Evolutionary conservation across 805 yeast species (phyloP).

Genomic region (Candida nonsorbophila): DNA sequence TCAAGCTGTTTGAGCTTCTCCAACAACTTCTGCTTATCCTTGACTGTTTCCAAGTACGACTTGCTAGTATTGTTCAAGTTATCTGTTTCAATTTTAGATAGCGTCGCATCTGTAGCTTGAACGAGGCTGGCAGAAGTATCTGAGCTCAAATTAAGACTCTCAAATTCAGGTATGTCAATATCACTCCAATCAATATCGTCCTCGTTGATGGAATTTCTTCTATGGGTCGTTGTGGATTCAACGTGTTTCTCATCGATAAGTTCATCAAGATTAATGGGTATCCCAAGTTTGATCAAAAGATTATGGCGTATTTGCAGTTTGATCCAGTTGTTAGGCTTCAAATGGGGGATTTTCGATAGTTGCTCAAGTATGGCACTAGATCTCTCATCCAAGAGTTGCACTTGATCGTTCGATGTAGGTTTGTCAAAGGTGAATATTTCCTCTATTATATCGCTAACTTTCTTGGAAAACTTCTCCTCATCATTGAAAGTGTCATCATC

Average conservation of each 20-base stretch:
- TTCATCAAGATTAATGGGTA: slow-evolving; percentile 70
- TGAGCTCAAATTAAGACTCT: slow-evolving; percentile 20
- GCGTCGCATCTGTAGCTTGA: slow-evolving; percentile 18
- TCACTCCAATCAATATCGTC: slow-evolving; percentile 29
- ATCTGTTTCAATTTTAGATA: slow-evolving; percentile 29
- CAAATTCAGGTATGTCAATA: slow-evolving; percentile 31
- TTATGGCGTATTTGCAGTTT: slow-evolving; percentile 60
- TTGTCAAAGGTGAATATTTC: too few species aligned
- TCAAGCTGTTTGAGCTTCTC: slow-evolving; percentile 31
- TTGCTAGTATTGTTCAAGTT: slow-evolving; percentile 25
- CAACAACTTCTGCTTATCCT: slow-evolving; percentile 18
- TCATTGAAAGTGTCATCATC: too few species aligned
- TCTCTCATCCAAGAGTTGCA: slow-evolving; percentile 21
- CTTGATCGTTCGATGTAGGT: neutral
- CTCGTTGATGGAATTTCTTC: slow-evolving; percentile 20
- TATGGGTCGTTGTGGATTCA: slow-evolving; percentile 3
- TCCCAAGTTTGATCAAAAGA: slow-evolving; percentile 58
- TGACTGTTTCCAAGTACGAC: slow-evolving; percentile 16
- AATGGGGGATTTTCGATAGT: slow-evolving; percentile 42
- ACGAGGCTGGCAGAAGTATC: slow-evolving; percentile 20
- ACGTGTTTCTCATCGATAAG: slow-evolving; percentile 9
- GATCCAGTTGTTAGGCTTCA: slow-evolving; percentile 65
- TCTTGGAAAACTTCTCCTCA: too few species aligned
- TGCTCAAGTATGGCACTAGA: slow-evolving; percentile 39
- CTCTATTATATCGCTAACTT: too few species aligned